Conservation (phyloP, 805 yeast species). For the Sugiyamaella chiloensis region DNA sequence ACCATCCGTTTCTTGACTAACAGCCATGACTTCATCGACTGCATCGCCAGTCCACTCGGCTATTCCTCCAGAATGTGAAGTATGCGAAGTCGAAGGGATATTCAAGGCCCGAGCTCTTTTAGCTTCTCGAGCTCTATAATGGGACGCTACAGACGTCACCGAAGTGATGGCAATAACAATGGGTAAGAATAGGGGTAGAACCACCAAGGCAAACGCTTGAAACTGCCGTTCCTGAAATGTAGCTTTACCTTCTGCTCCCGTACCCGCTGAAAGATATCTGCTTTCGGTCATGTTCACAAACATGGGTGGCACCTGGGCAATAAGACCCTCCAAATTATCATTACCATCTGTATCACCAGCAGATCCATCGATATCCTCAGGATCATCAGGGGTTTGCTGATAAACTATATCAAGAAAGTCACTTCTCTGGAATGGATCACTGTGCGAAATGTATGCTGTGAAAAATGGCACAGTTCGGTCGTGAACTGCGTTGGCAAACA, state of each 20-base stretch:
- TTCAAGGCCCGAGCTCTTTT: neutral
- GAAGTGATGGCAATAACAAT: constrained; percentile 19
- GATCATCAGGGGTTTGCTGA: constrained; percentile 35
- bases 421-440: constrained; percentile 67
- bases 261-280: constrained; percentile 7
- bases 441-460: constrained; percentile 72
- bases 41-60: constrained; percentile 21
- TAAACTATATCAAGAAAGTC: constrained; percentile 43
- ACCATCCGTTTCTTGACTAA: constrained; percentile 12
- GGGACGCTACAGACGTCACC: constrained; percentile 23
- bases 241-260: neutral
- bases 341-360: neutral
- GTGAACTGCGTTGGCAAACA: constrained; percentile 71
- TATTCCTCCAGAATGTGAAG: constrained; percentile 12
- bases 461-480: constrained; percentile 88
- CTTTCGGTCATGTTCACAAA: constrained; percentile 28
- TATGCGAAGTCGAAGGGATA: neutral
- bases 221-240: constrained; percentile 19
- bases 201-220: constrained; percentile 12
- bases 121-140: constrained; percentile 17
- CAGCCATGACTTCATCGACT: constrained; percentile 19
- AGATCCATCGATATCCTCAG: neutral
- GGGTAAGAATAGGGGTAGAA: constrained; percentile 22
- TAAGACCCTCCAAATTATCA: too few species aligned
- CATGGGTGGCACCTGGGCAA: constrained; percentile 11